Evolutionary conservation across 2,329 filamentous ascomycete genomes (phyloP), one percentile per base, ranked within the genome.

Genomic region (Sarocladium brachiariae): DNA sequence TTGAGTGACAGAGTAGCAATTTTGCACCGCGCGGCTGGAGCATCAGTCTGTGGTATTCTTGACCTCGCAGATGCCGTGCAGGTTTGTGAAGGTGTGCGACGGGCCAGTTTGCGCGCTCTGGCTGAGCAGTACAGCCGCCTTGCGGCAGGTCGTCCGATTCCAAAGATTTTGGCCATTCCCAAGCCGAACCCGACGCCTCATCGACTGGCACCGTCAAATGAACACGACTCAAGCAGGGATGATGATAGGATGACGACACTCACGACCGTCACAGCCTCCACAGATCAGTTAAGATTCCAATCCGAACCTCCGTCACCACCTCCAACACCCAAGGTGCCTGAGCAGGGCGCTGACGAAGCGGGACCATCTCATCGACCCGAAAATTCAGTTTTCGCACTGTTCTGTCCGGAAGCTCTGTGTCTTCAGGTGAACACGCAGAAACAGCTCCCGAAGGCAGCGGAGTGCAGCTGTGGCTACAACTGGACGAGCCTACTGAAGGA

Each of bases 371-470:
- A 54, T 24, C 57, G 61, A 2, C 65, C 65, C 21, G 64, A 59
- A 43, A 69, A 69, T 51, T 65, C 65, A 57, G 67, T 70, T 23
- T 68, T 71, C 53, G 65, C 65, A 55, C 60, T 66, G 49, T 70
- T 70, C 52, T 71, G 68, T 50, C 60, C 67, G 13, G 63, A 69
- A 51, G 69, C 68, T 18, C 59, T 71, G 62, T 59, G 61, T 34
- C 63, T 70, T 14, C 68, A 71, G 54, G 66, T 70, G 11, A 61
- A 71, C 47, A 57, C 57, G 10, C 58, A 58, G 48, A 63, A 59
- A 53, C 37, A 55, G 2, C 53, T 69, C 14, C 63, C 68, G 6
- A 50, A 56, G 9, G 49, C 49, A 24, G 50, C 52, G 8, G 59
- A 56, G 34, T 69, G 67, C 21, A 13, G 16, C 14, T 71, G 68